phyloP scores from a whole-genome alignment of 257 asterid genomes.

The Capsicum pubescens region DNA sequence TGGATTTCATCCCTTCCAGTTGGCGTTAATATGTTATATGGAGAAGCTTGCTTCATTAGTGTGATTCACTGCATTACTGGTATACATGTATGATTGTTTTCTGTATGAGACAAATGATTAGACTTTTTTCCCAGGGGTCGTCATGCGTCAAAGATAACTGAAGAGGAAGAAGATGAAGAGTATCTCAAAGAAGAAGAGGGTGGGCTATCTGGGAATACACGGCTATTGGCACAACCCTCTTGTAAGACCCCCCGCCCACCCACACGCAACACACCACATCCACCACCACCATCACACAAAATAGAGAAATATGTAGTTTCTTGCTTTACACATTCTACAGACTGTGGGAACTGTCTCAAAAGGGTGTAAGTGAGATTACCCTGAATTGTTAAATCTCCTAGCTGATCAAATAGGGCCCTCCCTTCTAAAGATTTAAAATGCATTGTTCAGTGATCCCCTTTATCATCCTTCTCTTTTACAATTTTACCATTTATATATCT shows the following conservation, averaged over 20 bases:
- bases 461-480: slow-evolving; percentile 16
- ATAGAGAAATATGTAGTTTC: too few species aligned
- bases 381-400: neutral
- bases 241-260: slow-evolving; percentile 52
- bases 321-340: too few species aligned
- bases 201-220: slow-evolving; percentile 75
- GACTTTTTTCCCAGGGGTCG: slow-evolving; percentile 73
- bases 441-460: neutral
- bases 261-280: neutral
- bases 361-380: too few species aligned
- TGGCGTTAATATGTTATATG: slow-evolving; percentile 3
- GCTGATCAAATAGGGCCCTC: neutral
- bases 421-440: neutral
- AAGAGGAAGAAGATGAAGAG: slow-evolving; percentile 98
- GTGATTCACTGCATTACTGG: neutral
- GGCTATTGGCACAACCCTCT: slow-evolving; percentile 92
- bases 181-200: slow-evolving; percentile 92
- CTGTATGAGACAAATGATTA: slow-evolving; percentile 18
- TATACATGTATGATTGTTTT: neutral
- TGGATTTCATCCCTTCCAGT: neutral
- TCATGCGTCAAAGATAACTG: slow-evolving; percentile 95
- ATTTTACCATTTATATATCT: neutral
- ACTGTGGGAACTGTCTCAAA: too few species aligned
- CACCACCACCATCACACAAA: too few species aligned
- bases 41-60: slow-evolving; percentile 17